Conservation (phyloP, 257 asterid genomes). For the Fraxinus pennsylvanica region DNA sequence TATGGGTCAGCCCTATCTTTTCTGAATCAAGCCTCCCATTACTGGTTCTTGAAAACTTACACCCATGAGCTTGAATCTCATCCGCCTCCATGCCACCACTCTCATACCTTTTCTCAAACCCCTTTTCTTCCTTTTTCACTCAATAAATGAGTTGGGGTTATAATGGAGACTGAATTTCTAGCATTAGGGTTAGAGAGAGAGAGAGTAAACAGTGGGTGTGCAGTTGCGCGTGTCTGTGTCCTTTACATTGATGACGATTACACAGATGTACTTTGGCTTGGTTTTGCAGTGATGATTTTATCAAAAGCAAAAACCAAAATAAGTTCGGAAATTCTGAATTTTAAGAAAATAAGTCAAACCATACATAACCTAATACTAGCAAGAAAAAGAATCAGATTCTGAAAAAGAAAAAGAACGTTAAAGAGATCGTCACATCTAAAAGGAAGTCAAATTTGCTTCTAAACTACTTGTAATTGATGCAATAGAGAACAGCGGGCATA, state of each 20-base stretch:
- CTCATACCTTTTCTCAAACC: conserved; percentile 39
- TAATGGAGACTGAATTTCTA: conserved; percentile 21
- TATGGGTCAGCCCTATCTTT: too few relatives aligned
- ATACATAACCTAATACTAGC: too few relatives aligned
- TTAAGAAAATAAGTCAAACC: too few relatives aligned
- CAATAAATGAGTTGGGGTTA: neutral
- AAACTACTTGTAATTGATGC: too few relatives aligned
- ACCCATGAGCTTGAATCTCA: conserved; percentile 41
- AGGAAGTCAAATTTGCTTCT: too few relatives aligned
- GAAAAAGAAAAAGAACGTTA: too few relatives aligned
- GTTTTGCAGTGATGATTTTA: too few relatives aligned
- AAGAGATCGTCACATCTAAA: too few relatives aligned
- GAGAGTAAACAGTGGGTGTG: conserved; percentile 3
- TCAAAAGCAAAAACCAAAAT: too few relatives aligned
- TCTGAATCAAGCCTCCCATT: conserved; percentile 21
- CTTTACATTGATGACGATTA: conserved; percentile 43
- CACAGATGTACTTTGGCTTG: conserved; percentile 33
- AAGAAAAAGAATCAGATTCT: too few relatives aligned
- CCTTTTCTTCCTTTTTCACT: conserved; percentile 14
- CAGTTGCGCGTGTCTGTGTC: conserved; percentile 28
- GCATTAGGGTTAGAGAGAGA: conserved; percentile 36
- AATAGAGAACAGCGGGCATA: too few relatives aligned
- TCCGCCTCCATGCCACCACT: conserved; percentile 54
- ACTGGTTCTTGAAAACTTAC: conserved; percentile 37
- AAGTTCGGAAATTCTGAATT: too few relatives aligned